Percentiles rank a stretch among this genome's conserved stretches.
These are phyloP conservation scores for Suhomyces bribrorum DNA, from an alignment of 1,139 yeast genomes.

Conservation along the genomic window DNA sequence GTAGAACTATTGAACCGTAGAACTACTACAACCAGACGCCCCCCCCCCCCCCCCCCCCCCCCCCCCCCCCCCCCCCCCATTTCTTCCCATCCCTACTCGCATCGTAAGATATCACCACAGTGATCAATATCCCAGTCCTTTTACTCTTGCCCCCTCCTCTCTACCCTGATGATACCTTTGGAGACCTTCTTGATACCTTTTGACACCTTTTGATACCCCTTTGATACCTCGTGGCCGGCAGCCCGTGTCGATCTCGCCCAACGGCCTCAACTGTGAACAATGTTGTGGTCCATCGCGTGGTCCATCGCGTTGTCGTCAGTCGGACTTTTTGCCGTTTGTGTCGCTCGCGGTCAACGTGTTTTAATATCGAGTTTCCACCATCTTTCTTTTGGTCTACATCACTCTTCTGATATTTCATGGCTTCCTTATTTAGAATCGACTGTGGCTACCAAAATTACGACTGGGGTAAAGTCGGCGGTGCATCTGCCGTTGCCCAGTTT, in stretches of 20 bases:
- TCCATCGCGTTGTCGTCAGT: not conserved
- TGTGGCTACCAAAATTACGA: constrained; percentile 71
- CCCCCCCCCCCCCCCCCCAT: not conserved
- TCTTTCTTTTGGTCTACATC: not conserved
- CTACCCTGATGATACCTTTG: no score
- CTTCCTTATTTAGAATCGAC: constrained; percentile 43
- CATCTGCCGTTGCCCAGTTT: constrained; percentile 86
- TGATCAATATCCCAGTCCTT: no score
- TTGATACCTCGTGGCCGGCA: no score
- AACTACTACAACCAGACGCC: no score
- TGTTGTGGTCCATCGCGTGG: not conserved
- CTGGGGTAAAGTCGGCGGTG: constrained; percentile 85
- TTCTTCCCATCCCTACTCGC: not conserved
- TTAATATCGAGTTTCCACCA: not conserved
- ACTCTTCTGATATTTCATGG: constrained; percentile 11
- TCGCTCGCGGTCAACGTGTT: constrained; percentile 1
- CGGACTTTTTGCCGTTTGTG: not conserved
- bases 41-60: no score
- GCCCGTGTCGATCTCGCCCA: no score
- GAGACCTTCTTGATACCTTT: no score
- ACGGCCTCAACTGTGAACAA: no score
- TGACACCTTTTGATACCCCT: no score
- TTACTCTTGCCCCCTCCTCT: not conserved
- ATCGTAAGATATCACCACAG: no score
- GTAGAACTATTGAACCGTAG: no score